phyloP scores from a whole-genome alignment of 768 basidiomycete genomes.

The Obba rivulosa region DNA sequence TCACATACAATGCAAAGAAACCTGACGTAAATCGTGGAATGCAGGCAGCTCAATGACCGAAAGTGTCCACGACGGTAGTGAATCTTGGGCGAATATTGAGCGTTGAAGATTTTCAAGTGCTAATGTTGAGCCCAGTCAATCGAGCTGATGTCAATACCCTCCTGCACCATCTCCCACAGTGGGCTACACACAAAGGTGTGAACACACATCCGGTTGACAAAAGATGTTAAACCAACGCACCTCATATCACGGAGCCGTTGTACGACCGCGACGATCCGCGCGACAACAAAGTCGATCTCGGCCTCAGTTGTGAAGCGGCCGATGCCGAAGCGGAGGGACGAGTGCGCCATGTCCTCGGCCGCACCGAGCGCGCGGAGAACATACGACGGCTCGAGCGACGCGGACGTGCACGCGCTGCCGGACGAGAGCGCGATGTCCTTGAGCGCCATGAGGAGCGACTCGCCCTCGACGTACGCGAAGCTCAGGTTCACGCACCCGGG shows the following conservation, averaged over 20 bases:
- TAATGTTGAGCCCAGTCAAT: conserved; percentile 88
- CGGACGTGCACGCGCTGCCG: conserved; percentile 97
- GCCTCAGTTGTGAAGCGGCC: conserved; percentile 97
- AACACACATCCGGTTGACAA: conserved; percentile 3
- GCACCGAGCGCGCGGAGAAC: conserved; percentile 96
- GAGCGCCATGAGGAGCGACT: conserved; percentile 94
- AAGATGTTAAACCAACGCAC: conserved; percentile 2
- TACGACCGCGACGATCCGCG: conserved; percentile 84
- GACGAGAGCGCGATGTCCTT: conserved; percentile 99
- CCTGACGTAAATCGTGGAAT: too few species aligned
- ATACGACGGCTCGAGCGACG: conserved; percentile 96
- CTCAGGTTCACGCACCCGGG: conserved; percentile 95
- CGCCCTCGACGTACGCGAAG: conserved; percentile 96
- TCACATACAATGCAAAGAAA: background rate
- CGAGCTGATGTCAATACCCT: conserved; percentile 91
- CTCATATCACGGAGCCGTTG: conserved; percentile 83
- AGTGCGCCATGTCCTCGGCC: conserved; percentile 99
- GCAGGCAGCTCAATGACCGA: too few species aligned
- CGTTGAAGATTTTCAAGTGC: conserved; percentile 7
- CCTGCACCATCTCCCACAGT: conserved; percentile 99
- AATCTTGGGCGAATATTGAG: background rate
- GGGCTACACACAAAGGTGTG: conserved; percentile 45
- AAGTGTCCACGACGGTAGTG: background rate
- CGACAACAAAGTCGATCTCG: conserved; percentile 91
- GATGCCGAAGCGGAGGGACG: conserved; percentile 94